Conservation (phyloP, 768 basidiomycete species). For the Xanthoconium stramineum region DNA sequence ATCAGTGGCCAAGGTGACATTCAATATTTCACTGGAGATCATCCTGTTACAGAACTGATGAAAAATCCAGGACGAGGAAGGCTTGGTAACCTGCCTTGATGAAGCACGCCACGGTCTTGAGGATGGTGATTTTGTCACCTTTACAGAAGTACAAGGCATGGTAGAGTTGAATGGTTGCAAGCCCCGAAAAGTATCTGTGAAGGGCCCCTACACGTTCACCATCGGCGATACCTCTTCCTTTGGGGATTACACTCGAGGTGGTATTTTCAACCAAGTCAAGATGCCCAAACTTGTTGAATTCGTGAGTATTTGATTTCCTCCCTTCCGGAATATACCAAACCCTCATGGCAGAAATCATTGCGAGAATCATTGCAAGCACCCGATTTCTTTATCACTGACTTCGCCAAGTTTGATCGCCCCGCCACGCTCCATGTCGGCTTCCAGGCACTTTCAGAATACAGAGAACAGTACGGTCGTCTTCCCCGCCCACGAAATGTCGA, state of each 20-base stretch:
- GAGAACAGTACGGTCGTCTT: slow-evolving; percentile 56
- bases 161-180: slow-evolving; percentile 85
- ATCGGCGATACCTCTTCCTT: slow-evolving; percentile 88
- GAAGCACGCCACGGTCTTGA: slow-evolving; percentile 98
- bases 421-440: slow-evolving; percentile 89
- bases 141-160: slow-evolving; percentile 96
- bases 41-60: not conserved
- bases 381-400: slow-evolving; percentile 92
- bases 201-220: slow-evolving; percentile 96
- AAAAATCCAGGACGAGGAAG: slow-evolving; percentile 66
- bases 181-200: slow-evolving; percentile 88
- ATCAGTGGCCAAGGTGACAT: slow-evolving; percentile 74
- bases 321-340: not conserved
- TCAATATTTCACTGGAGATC: not conserved
- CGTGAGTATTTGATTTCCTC: slow-evolving; percentile 46
- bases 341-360: slow-evolving; percentile 74
- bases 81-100: slow-evolving; percentile 94
- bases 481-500: slow-evolving; percentile 80
- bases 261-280: slow-evolving; percentile 97
- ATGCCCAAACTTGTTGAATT: slow-evolving; percentile 97
- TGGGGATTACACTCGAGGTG: slow-evolving; percentile 77
- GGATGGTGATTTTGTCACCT: slow-evolving; percentile 97
- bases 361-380: slow-evolving; percentile 78
- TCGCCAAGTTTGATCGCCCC: slow-evolving; percentile 95
- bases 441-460: slow-evolving; percentile 86